These are phyloP conservation scores for Ilex paraguariensis DNA, from an alignment of 305 asterid genomes.

Conservation along the genomic window DNA sequence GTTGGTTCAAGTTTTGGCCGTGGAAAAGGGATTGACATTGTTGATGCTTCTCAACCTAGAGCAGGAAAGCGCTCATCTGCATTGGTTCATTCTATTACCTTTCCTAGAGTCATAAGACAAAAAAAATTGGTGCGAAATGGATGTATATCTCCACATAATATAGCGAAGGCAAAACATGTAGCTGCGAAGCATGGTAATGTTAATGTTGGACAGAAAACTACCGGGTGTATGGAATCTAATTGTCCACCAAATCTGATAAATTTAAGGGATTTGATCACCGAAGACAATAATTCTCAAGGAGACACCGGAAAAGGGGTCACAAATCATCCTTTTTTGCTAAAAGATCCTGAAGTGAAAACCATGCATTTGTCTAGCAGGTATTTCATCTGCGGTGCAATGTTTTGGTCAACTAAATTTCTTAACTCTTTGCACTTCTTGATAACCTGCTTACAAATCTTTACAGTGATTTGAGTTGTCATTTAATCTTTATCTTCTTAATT, in stretches of 20 bases:
- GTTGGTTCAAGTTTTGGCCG: constrained; percentile 18
- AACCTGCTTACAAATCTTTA: no score
- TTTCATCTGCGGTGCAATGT: constrained; percentile 4
- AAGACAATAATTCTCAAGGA: constrained; percentile 29
- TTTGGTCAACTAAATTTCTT: background rate
- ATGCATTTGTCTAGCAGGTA: constrained; percentile 44
- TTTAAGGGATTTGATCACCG: constrained; percentile 43
- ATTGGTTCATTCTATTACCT: constrained; percentile 23
- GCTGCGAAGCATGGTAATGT: constrained; percentile 31
- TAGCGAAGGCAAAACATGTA: constrained; percentile 53
- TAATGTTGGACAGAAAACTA: constrained; percentile 25
- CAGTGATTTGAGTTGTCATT: no score
- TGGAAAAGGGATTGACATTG: constrained; percentile 24
- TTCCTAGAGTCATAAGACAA: constrained; percentile 46
- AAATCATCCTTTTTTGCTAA: constrained; percentile 22
- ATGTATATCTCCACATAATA: constrained; percentile 75
- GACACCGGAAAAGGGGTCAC: constrained; percentile 71
- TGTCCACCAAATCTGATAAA: constrained; percentile 24
- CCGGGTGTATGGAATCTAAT: constrained; percentile 11
- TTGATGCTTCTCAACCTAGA: constrained; percentile 22
- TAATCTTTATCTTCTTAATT: no score
- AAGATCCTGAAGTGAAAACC: constrained; percentile 13
- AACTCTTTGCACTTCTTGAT: constrained; percentile 6
- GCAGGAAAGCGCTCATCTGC: constrained; percentile 24
- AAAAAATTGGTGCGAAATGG: constrained; percentile 83